These are phyloP conservation scores for Daedalea quercina DNA, from an alignment of 768 basidiomycete species.

Conservation along the genomic window DNA sequence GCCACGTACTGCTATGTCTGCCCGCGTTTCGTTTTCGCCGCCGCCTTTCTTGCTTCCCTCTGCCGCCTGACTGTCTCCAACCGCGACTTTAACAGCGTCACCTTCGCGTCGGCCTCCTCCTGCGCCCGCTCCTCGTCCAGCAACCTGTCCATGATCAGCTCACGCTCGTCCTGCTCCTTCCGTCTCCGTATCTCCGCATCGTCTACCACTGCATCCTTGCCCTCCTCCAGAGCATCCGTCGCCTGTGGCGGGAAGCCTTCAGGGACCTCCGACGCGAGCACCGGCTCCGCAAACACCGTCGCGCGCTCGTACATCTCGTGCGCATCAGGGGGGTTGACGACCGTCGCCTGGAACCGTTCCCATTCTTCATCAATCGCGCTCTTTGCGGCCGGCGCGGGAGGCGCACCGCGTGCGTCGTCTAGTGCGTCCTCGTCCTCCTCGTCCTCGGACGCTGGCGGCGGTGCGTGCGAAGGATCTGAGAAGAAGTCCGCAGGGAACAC, in stretches of 20 bases:
- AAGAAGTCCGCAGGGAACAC: conserved; percentile 68
- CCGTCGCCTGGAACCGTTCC: conserved; percentile 61
- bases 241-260: conserved; percentile 39
- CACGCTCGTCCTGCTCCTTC: conserved; percentile 67
- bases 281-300: conserved; percentile 66
- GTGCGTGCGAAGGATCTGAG: conserved; percentile 62
- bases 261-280: conserved; percentile 38
- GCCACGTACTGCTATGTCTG: not conserved
- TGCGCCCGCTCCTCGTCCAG: conserved; percentile 82
- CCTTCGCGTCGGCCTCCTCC: conserved; percentile 82
- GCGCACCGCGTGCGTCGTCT: conserved; percentile 8
- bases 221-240: conserved; percentile 19
- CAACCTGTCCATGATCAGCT: conserved; percentile 80
- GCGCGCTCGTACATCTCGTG: conserved; percentile 59
- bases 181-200: conserved; percentile 40
- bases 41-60: conserved; percentile 30
- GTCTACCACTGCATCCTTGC: conserved; percentile 26
- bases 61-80: conserved; percentile 51
- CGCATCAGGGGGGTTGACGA: conserved; percentile 34
- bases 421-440: conserved; percentile 25
- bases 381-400: conserved; percentile 16
- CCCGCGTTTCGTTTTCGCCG: conserved; percentile 10
- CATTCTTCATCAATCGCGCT: conserved; percentile 62
- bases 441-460: conserved; percentile 34
- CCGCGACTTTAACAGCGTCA: conserved; percentile 54